Conservation (phyloP, 1,139 yeast genomes). For the Chernovozyma sophiae-reginae region DNA sequence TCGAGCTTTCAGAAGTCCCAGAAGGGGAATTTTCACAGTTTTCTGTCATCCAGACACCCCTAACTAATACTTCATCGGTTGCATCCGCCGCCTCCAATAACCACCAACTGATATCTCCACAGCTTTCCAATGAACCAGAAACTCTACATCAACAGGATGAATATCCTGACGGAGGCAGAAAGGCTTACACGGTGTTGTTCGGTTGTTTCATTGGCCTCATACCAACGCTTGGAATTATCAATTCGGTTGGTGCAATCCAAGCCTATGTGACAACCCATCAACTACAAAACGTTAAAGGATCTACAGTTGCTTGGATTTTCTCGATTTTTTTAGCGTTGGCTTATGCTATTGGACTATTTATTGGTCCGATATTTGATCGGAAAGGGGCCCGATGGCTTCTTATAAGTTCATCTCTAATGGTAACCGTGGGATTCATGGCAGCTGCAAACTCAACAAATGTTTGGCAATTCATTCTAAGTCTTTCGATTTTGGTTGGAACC, state of each 20-base stretch:
- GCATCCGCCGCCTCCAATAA: too few relatives aligned
- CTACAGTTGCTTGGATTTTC: constrained; percentile 63
- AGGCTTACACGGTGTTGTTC: constrained; percentile 57
- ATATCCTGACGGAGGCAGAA: constrained; percentile 63
- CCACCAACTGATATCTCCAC: too few relatives aligned
- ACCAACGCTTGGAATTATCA: constrained; percentile 57
- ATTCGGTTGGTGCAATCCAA: constrained; percentile 63
- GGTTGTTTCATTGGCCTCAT: constrained; percentile 60
- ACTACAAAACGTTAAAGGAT: constrained; percentile 36
- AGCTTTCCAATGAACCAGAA: neutral
- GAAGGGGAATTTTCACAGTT: too few relatives aligned
- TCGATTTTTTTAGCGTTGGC: constrained; percentile 56
- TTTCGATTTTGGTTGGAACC: constrained; percentile 48
- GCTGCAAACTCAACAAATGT: constrained; percentile 46
- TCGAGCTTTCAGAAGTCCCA: too few relatives aligned
- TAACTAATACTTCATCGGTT: neutral
- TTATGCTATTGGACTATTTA: constrained; percentile 53
- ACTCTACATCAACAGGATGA: constrained; percentile 9
- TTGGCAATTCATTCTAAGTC: constrained; percentile 53
- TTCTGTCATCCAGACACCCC: neutral
- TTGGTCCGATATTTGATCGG: constrained; percentile 43
- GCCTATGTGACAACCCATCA: constrained; percentile 56
- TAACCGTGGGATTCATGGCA: constrained; percentile 46
- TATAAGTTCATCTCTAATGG: constrained; percentile 38
- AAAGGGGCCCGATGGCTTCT: constrained; percentile 44